Evolutionary conservation across 2,329 filamentous ascomycete species (phyloP).

Genomic region (Fusarium goolgardi): DNA sequence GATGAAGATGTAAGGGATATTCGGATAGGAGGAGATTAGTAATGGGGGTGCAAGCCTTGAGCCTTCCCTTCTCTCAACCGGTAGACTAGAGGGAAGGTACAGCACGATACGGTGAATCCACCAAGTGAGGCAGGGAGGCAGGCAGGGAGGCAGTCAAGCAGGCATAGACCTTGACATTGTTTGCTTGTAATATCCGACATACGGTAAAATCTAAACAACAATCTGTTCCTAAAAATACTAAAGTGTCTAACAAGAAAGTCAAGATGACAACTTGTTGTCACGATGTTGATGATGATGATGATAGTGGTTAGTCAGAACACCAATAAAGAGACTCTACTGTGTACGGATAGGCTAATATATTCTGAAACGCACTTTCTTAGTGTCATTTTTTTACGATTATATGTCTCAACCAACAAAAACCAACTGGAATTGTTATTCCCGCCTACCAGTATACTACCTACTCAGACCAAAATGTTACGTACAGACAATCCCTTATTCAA

Average conservation of each 20-base stretch:
- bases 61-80: background rate
- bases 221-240: background rate
- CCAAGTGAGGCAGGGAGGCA: background rate
- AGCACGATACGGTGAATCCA: background rate
- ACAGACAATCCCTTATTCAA: background rate
- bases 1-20: background rate
- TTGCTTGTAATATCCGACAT: background rate
- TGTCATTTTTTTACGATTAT: background rate
- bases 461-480: background rate
- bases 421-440: background rate
- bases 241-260: background rate
- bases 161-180: background rate
- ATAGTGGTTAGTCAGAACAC: background rate
- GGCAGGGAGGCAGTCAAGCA: background rate
- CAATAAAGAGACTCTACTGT: background rate
- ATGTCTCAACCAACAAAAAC: background rate
- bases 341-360: background rate
- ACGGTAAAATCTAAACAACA: background rate
- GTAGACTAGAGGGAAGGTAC: background rate
- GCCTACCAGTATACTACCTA: background rate
- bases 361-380: background rate
- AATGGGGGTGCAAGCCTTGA: conserved; percentile 1
- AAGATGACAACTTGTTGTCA: background rate
- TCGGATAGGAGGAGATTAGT: conserved; percentile 24
- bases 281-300: background rate